Evolutionary conservation across 805 yeast species (phyloP), one percentile per base, ranked within the genome.

Genomic region (Ogataea zsoltii): DNA sequence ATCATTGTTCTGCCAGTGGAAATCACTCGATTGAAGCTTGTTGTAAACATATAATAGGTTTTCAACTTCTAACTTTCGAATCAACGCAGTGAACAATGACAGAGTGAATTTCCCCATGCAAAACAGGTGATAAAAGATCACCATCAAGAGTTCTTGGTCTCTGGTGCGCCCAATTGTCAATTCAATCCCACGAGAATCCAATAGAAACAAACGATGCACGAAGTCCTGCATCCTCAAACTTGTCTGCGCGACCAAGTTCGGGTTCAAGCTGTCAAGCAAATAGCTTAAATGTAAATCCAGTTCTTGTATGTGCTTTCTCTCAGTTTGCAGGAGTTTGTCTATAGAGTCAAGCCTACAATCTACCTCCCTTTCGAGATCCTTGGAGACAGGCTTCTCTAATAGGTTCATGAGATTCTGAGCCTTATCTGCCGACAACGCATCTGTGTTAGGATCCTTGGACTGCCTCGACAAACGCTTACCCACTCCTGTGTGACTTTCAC

Each of bases 41-140:
- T 37, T 38, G 29, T 53, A 47, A 10, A 56, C 41, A 4, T 28
- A 29, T 5, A 45, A 28, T 16, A 61, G 31, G 23, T 50, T 53
- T 9, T 38, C 44, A 4, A 56, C 15, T 19, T 54, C 49, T 15
- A 61, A 39, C 35, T 46, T 54, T 53, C 56, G 51, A 1, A 59
- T 31, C 2, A 63, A 45, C 5, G 40, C 30, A 15, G 54, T 42
- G 29, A 62, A 57, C 16, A 33, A 16, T 4, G 23, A 26, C 6
- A 37, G 25, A 7, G 31, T 4, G 7, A 37, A 15, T 13, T 26
- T 17, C 9, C 29, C 26, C 11, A 16, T 37, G 32, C 40, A 26
- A 11, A 37, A 11, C 23, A 37, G 17, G 15, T 37, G 40, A 28
- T 26, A 37, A 16, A 37, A 37, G 6, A 37, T 16, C 6, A 37